Conservation (phyloP, 2,329 filamentous ascomycete species). For the Sclerotinia borealis region DNA sequence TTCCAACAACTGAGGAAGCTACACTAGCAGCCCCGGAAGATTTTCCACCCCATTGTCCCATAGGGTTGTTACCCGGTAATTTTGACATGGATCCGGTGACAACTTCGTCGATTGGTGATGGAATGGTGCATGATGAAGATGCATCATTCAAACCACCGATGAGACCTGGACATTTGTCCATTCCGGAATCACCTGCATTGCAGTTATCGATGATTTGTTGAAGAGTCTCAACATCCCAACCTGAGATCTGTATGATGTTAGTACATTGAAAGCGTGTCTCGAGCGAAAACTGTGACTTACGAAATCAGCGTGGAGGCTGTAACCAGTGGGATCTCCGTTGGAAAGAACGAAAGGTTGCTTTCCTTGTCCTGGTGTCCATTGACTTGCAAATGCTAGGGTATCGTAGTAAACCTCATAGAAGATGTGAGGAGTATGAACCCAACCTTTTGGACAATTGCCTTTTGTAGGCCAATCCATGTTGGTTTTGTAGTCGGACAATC, state of each 20-base stretch:
- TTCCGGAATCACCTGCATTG: conserved; percentile 51
- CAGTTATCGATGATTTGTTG: conserved; percentile 68
- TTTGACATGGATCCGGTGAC: conserved; percentile 39
- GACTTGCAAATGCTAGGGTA: conserved; percentile 57
- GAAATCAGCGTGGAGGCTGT: conserved; percentile 74
- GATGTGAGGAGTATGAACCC: conserved; percentile 63
- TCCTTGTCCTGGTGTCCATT: conserved; percentile 55
- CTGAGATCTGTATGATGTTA: conserved; percentile 61
- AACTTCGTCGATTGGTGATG: conserved; percentile 41
- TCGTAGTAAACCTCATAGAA: conserved; percentile 86
- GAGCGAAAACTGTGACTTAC: conserved; percentile 22
- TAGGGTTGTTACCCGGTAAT: conserved; percentile 51
- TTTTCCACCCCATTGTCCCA: conserved; percentile 44
- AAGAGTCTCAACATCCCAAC: conserved; percentile 66
- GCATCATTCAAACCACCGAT: conserved; percentile 45
- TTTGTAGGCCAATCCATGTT: conserved; percentile 75
- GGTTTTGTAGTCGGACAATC: conserved; percentile 46
- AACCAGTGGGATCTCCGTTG: conserved; percentile 72
- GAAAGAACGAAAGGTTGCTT: conserved; percentile 68
- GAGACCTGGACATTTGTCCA: conserved; percentile 57
- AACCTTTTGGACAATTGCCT: conserved; percentile 66
- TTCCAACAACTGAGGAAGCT: not conserved
- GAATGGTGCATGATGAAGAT: conserved; percentile 44
- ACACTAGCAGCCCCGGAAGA: conserved; percentile 5
- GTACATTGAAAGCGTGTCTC: not conserved